A percentile compares a stretch with the other conserved stretches of the same genome.
phyloP scores from a whole-genome alignment of 352 stramenopile species.

The Plasmopara halstedii region DNA sequence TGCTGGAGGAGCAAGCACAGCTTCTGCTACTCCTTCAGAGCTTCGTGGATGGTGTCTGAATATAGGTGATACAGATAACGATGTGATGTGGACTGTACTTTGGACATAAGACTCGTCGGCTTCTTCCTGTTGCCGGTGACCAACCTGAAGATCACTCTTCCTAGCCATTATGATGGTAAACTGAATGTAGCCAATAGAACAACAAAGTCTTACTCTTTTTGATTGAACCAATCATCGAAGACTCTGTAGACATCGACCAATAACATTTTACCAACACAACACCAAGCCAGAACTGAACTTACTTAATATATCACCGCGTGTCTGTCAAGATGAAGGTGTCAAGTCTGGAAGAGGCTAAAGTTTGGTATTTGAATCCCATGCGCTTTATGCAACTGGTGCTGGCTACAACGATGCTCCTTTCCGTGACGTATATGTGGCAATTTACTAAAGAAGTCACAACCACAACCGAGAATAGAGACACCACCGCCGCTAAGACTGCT shows the following conservation, averaged over 20 bases:
- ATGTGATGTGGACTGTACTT: neutral
- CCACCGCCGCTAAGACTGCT: constrained; percentile 9
- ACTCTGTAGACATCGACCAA: neutral
- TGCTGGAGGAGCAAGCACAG: constrained; percentile 5
- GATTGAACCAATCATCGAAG: neutral
- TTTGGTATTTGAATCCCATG: constrained; percentile 32
- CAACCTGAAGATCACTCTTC: constrained; percentile 22
- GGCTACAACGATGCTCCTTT: constrained; percentile 46
- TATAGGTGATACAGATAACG: neutral
- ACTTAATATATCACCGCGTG: neutral
- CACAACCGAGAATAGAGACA: constrained; percentile 8
- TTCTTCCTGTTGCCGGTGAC: constrained; percentile 21
- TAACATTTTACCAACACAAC: neutral
- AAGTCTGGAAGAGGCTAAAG: constrained; percentile 4
- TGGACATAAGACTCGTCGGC: neutral
- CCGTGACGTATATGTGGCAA: constrained; percentile 63
- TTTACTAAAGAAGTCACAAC: constrained; percentile 38
- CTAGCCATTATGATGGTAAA: constrained; percentile 15
- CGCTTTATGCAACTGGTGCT: constrained; percentile 70
- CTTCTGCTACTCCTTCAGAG: constrained; percentile 11
- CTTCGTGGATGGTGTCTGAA: neutral
- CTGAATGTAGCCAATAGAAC: constrained; percentile 10
- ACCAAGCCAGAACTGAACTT: neutral
- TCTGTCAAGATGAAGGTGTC: constrained; percentile 13
- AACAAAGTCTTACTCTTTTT: neutral